Evolutionary conservation across 1,284 basidiomycete genomes (phyloP).

Genomic region (Rhodotorula glutinis): DNA sequence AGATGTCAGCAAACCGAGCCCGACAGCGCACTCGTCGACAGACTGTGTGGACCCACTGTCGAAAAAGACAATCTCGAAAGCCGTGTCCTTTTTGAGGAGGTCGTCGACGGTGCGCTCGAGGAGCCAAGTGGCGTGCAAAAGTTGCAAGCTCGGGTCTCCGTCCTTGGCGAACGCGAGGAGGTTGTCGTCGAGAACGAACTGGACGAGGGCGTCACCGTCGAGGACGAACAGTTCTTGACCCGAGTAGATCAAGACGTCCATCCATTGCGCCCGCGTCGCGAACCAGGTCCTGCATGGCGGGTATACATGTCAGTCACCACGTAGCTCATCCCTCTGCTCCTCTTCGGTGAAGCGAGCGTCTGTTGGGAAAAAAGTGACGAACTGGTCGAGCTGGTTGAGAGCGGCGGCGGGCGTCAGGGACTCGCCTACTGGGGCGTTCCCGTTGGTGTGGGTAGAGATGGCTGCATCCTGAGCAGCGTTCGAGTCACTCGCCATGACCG

Average conservation of each 20-base stretch:
- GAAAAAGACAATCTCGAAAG: slow-evolving; percentile 66
- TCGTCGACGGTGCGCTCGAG: slow-evolving; percentile 58
- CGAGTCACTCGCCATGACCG: slow-evolving; percentile 4
- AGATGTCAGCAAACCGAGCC: background rate
- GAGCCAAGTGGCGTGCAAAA: slow-evolving; percentile 59
- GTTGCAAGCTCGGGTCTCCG: slow-evolving; percentile 58
- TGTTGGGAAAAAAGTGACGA: background rate
- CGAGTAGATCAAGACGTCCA: slow-evolving; percentile 67
- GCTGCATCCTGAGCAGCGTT: background rate
- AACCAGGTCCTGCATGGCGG: slow-evolving; percentile 23
- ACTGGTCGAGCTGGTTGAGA: slow-evolving; percentile 5
- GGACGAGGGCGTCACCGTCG: slow-evolving; percentile 66
- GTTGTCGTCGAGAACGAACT: slow-evolving; percentile 59
- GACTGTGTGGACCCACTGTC: slow-evolving; percentile 57
- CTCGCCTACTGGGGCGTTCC: background rate
- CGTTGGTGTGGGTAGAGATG: background rate
- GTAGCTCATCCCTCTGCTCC: too few species aligned
- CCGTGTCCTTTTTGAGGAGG: slow-evolving; percentile 55
- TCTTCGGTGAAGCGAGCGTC: too few species aligned
- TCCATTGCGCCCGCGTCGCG: slow-evolving; percentile 53
- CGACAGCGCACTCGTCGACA: too few species aligned
- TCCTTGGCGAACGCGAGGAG: slow-evolving; percentile 57
- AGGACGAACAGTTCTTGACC: slow-evolving; percentile 64
- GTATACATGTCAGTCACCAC: background rate
- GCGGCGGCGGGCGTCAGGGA: background rate